Evolutionary conservation across 2,329 filamentous ascomycete species (phyloP), one percentile per base, ranked within the genome.

Genomic region (Phaeosphaeriaceae sp.): DNA sequence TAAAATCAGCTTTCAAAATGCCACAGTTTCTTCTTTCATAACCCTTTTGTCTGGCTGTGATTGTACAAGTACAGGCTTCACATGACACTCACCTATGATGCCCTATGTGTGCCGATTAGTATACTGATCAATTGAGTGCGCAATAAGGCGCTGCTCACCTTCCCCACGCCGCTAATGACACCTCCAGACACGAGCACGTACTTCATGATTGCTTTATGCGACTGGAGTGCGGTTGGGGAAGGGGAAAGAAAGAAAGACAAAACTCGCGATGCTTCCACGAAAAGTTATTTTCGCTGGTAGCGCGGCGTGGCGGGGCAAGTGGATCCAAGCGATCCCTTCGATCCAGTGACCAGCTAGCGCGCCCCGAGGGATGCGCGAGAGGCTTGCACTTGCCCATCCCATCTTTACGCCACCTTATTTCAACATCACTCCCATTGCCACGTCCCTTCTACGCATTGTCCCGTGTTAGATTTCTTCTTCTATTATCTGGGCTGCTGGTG

Each of bases 141-240:
- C 35, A 42, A 46, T 39, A 44, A 52, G 23, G 26, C 47, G 48
- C 53, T 30, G 73, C 79, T 77, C 75, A 88, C 69, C 69, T 72
- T 72, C 67, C 69, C 69, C 67, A 72, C 69, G 60, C 69, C 69
- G 63, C 67, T 71, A 57, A 71, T 72, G 46, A 72, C 70, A 56
- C 87, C 88, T 81, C 88, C 88, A 63, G 87, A 89, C 61, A 91
- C 87, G 61, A 91, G 80, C 75, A 92, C 86, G 81, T 90, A 90
- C 79, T 90, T 90, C 88, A 91, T 92, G 68, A 77, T 85, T 71
- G 64, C 61, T 68, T 69, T 69, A 67, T 68, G 73, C 63, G 61
- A 49, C 72, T 73, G 65, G 68, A 54, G 66, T 71, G 66, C 67
- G 64, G 58, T 62, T 70, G 70, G 67, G 72, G 74, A 63, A 55